A percentile compares a stretch with the other conserved stretches of the same genome.
These are phyloP conservation scores for Carpinus viminea DNA, from an alignment of 306 rosid genomes.

Conservation along the genomic window DNA sequence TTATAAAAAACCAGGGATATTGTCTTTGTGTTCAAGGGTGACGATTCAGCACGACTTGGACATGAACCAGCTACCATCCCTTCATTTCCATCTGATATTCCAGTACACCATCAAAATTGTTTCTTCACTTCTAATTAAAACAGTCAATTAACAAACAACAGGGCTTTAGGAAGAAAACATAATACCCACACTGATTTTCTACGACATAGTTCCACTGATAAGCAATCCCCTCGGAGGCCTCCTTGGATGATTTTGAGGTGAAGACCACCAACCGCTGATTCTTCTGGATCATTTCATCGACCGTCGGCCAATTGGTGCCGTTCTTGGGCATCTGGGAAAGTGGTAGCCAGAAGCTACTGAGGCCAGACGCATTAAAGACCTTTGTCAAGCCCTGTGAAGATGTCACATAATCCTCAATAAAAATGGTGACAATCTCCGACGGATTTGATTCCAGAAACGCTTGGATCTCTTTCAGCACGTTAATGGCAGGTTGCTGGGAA, in stretches of 20 bases:
- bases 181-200: slow-evolving; percentile 84
- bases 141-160: neutral
- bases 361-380: slow-evolving; percentile 66
- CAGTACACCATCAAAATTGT: slow-evolving; percentile 22
- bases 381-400: slow-evolving; percentile 69
- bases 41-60: slow-evolving; percentile 74
- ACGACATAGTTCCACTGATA: slow-evolving; percentile 77
- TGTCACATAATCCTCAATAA: slow-evolving; percentile 86
- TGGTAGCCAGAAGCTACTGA: slow-evolving; percentile 59
- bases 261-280: slow-evolving; percentile 80
- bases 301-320: slow-evolving; percentile 83
- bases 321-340: slow-evolving; percentile 67
- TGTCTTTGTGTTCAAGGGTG: slow-evolving; percentile 59
- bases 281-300: slow-evolving; percentile 76
- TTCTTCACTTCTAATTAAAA: neutral
- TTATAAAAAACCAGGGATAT: slow-evolving; percentile 67
- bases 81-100: slow-evolving; percentile 70
- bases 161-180: neutral
- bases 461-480: slow-evolving; percentile 60
- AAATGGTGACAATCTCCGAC: slow-evolving; percentile 79
- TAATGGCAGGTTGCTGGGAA: slow-evolving; percentile 71
- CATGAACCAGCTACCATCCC: slow-evolving; percentile 75
- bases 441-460: slow-evolving; percentile 68
- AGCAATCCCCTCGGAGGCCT: slow-evolving; percentile 85
- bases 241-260: slow-evolving; percentile 72